Conservation (phyloP, 176 grass and related monocot species). For the Oropetium thomaeum region DNA sequence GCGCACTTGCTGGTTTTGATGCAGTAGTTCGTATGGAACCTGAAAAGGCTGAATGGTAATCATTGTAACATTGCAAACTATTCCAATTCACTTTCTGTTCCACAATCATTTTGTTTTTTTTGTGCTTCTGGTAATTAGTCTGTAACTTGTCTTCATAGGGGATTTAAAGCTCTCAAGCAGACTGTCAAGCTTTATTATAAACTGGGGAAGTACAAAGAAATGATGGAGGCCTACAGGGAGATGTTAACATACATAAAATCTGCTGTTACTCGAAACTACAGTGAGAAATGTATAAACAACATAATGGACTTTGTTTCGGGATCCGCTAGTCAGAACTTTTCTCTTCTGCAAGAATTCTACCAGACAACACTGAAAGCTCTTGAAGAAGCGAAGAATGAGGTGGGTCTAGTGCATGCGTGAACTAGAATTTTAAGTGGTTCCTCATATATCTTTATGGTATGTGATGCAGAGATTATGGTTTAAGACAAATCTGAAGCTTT, state of each 20-base stretch:
- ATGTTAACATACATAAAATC: constrained; percentile 99
- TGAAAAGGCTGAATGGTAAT: constrained; percentile 95
- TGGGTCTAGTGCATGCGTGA: constrained; percentile 8
- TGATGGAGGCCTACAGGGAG: constrained; percentile 96
- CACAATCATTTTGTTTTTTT: not conserved
- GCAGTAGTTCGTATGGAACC: constrained; percentile 92
- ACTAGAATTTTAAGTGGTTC: not conserved
- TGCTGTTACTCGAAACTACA: constrained; percentile 96
- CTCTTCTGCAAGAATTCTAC: constrained; percentile 96
- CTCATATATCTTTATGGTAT: constrained; percentile 25
- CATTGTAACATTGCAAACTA: not conserved
- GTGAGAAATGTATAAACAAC: constrained; percentile 99
- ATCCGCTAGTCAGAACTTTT: constrained; percentile 91
- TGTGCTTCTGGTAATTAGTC: not conserved
- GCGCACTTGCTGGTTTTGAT: constrained; percentile 89
- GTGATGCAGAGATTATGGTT: constrained; percentile 88
- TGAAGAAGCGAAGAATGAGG: constrained; percentile 99
- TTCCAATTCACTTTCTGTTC: not conserved
- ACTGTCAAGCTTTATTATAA: constrained; percentile 97
- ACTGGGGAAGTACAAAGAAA: constrained; percentile 89
- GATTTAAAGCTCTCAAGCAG: constrained; percentile 97
- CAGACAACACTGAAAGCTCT: constrained; percentile 92
- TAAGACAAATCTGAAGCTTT: constrained; percentile 97
- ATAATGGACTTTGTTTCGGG: constrained; percentile 99
- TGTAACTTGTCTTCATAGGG: constrained; percentile 50